A percentile compares a stretch with the other conserved stretches of the same genome.
phyloP scores from a whole-genome alignment of 805 yeast species.

The Yamadazyma ubonensis region DNA sequence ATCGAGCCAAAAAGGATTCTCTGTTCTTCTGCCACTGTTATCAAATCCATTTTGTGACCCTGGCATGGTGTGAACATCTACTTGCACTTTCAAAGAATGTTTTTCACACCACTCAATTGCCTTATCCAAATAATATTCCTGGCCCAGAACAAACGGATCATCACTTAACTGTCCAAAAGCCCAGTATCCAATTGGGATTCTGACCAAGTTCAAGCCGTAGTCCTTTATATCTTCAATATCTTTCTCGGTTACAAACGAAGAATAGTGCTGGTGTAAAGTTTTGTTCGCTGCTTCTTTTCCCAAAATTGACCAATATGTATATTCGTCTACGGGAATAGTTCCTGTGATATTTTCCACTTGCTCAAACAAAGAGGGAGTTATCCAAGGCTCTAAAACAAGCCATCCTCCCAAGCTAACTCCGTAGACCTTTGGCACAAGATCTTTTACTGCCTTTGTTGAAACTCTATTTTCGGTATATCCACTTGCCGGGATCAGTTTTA shows the following conservation, averaged over 20 bases:
- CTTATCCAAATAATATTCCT: slow-evolving; percentile 59
- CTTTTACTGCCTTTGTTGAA: not conserved
- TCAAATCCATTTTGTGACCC: slow-evolving; percentile 89
- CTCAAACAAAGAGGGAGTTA: slow-evolving; percentile 61
- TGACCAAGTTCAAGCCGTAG: slow-evolving; percentile 64
- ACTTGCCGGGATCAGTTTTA: too few species aligned
- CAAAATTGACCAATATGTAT: slow-evolving; percentile 45
- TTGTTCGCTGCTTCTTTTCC: slow-evolving; percentile 46
- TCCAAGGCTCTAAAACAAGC: slow-evolving; percentile 70
- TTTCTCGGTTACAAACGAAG: slow-evolving; percentile 54
- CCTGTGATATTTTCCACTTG: slow-evolving; percentile 17
- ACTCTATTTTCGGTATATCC: too few species aligned
- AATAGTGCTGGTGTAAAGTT: slow-evolving; percentile 54
- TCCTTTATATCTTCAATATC: slow-evolving; percentile 53
- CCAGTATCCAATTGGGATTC: slow-evolving; percentile 84
- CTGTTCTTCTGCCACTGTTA: slow-evolving; percentile 66
- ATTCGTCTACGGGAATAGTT: slow-evolving; percentile 59
- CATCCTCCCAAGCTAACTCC: slow-evolving; percentile 58
- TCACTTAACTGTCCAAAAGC: slow-evolving; percentile 51
- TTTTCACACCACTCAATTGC: slow-evolving; percentile 71
- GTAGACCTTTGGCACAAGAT: slow-evolving; percentile 7
- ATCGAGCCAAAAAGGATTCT: slow-evolving; percentile 37
- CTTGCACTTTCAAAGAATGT: slow-evolving; percentile 62
- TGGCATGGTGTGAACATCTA: slow-evolving; percentile 80
- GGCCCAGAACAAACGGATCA: slow-evolving; percentile 73